Evolutionary conservation across 2,329 filamentous ascomycete species (phyloP), one percentile per base, ranked within the genome.

Genomic region (Penicillium sclerotiorum): DNA sequence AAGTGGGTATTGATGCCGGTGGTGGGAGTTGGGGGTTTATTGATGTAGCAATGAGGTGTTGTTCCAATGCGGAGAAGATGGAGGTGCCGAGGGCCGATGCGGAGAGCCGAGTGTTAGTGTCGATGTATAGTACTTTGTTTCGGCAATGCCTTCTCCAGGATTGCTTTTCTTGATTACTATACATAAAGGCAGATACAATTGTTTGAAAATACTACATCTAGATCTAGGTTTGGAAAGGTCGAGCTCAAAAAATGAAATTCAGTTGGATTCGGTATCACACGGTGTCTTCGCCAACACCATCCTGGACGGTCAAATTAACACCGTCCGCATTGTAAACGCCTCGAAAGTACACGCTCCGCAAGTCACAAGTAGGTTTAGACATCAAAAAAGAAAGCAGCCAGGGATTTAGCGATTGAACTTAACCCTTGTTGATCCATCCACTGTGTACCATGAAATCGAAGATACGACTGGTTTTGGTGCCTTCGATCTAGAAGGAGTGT

Each of bases 361-460:
- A 52, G 55, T 47, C 51, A 47, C 41, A 52, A 32, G 35, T 45
- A 53, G 8, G 47, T 36, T 35, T 54, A 52, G 52, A 61, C 53
- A 62, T 59, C 53, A 52, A 55, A 12, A 20, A 38, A 46, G 32
- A 39, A 22, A 28, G 33, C 28, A n/a, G 33, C 4, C 46, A 42
- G 22, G 27, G 5, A 9, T 17, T 36, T 13, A 47, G 20, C 11
- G 8, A 47, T 47, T 45, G 42, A 36, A 28, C 39, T 53, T 71
- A 95, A 21, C 86, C 88, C 76, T 95, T 94, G 25, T 86, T 88
- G 53, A 97, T 86, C 91, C 93, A 97, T 2, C 93, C 94, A 48
- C 86, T 86, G 66, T 91, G 89, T 55, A 95, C 89, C 75, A 96
- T 92, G 68, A 96, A 97, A 70, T 97, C 94, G 72, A 93, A 96